Evolutionary conservation across 179 eudicot species (phyloP).

Genomic region (Actinidia chinensis): DNA sequence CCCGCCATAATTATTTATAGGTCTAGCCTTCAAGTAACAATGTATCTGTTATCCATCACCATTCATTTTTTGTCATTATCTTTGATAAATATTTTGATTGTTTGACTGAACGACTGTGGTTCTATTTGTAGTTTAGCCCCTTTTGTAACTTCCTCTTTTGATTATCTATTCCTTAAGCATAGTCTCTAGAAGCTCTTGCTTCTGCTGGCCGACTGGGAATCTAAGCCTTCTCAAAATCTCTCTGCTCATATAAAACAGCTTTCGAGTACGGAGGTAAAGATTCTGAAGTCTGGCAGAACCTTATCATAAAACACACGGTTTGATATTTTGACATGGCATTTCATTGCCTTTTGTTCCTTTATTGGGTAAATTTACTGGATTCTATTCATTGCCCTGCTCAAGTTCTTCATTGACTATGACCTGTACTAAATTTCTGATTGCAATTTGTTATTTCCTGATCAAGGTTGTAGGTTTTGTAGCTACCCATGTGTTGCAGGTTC

Average conservation of each 20-base stretch:
- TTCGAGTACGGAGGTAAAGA: neutral
- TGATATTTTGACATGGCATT: neutral
- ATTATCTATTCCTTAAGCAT: conserved; percentile 3
- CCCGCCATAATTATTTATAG: neutral
- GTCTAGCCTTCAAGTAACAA: neutral
- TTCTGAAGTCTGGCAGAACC: neutral
- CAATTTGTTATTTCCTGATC: conserved; percentile 7
- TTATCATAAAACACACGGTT: neutral
- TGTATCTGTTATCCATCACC: neutral
- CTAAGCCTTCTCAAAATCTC: neutral
- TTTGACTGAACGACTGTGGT: neutral
- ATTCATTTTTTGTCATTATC: neutral
- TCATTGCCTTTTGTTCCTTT: neutral
- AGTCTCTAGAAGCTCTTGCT: neutral
- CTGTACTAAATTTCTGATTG: neutral
- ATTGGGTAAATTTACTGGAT: neutral
- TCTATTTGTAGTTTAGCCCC: neutral
- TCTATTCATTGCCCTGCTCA: neutral
- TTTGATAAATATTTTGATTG: neutral
- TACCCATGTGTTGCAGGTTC: conserved; percentile 91
- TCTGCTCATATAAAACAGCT: neutral
- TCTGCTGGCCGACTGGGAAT: neutral
- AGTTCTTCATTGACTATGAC: conserved; percentile 1
- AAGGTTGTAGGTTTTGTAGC: conserved; percentile 33
- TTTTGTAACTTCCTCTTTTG: neutral